Percentiles rank a stretch among this genome's conserved stretches.
These are phyloP conservation scores for Vairimorpha ceranae DNA, from an alignment of 371 early-diverging fungal species.

Conservation along the genomic window DNA sequence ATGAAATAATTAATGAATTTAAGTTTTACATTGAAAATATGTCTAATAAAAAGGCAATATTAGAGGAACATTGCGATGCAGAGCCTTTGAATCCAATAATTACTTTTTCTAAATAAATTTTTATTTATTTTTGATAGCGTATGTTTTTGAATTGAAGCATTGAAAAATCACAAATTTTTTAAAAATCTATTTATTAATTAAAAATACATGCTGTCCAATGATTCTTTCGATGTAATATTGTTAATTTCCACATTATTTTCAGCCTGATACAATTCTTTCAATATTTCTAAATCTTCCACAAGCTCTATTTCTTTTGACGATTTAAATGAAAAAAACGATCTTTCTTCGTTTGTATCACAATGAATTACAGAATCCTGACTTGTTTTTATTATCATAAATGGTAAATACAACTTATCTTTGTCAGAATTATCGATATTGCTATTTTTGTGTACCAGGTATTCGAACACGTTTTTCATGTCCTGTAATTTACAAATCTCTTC, in stretches of 20 bases:
- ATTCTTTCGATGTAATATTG: background rate
- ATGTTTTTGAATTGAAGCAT: too few relatives aligned
- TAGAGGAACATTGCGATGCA: conserved; percentile 5
- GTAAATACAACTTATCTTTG: conserved; percentile 45
- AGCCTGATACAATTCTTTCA: conserved; percentile 32
- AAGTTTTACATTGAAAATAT: conserved; percentile 33
- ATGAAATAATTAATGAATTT: conserved; percentile 29
- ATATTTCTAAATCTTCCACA: conserved; percentile 54
- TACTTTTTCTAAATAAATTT: conserved; percentile 20
- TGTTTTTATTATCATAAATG: conserved; percentile 53
- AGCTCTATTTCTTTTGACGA: conserved; percentile 39
- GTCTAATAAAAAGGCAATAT: conserved; percentile 2
- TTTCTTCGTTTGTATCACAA: conserved; percentile 59
- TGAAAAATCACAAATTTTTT: too few relatives aligned
- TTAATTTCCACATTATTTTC: background rate
- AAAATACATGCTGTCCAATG: background rate
- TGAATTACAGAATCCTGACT: conserved; percentile 40
- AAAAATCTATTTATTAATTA: too few relatives aligned
- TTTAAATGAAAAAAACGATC: conserved; percentile 48
- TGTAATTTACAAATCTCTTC: conserved; percentile 39
- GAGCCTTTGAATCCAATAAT: conserved; percentile 48
- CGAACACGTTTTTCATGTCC: conserved; percentile 49
- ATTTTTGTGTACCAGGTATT: conserved; percentile 43
- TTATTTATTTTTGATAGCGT: too few relatives aligned
- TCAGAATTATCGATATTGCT: background rate